phyloP scores from a whole-genome alignment of 208 protist genomes.

The Leptomonas pyrrhocoris region DNA sequence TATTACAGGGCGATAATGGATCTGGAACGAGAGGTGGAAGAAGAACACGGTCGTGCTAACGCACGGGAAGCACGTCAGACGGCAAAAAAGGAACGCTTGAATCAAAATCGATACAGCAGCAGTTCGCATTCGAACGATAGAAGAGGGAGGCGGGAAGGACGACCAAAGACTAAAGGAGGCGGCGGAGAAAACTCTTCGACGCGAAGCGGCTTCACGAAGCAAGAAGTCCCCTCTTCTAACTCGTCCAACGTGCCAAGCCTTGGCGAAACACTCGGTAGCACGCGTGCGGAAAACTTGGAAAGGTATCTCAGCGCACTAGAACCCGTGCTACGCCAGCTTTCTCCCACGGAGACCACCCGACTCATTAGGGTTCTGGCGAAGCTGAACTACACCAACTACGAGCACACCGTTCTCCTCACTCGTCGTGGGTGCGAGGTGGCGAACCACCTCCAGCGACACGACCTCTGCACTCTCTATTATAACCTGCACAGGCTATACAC shows the following conservation, averaged over 20 bases:
- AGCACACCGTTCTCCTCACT: slow-evolving; percentile 61
- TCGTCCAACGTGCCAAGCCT: not conserved
- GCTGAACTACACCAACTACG: slow-evolving; percentile 76
- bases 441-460: slow-evolving; percentile 35
- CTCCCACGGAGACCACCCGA: slow-evolving; percentile 38
- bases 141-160: not conserved
- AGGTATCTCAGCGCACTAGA: slow-evolving; percentile 54
- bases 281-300: slow-evolving; percentile 36
- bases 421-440: slow-evolving; percentile 82
- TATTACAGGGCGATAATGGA: slow-evolving; percentile 40
- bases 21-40: slow-evolving; percentile 29
- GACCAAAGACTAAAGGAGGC: not conserved
- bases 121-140: not conserved
- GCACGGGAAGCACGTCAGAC: slow-evolving; percentile 6
- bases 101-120: not conserved
- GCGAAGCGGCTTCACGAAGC: not conserved
- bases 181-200: not conserved
- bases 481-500: slow-evolving; percentile 78
- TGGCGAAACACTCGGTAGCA: slow-evolving; percentile 25
- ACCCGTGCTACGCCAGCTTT: slow-evolving; percentile 59
- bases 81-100: not conserved
- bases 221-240: not conserved
- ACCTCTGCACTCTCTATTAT: slow-evolving; percentile 71
- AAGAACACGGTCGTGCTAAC: slow-evolving; percentile 19
- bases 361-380: slow-evolving; percentile 62